These are phyloP conservation scores for Cyberlindnera subsufficiens DNA, from an alignment of 805 yeast species.

Conservation along the genomic window DNA sequence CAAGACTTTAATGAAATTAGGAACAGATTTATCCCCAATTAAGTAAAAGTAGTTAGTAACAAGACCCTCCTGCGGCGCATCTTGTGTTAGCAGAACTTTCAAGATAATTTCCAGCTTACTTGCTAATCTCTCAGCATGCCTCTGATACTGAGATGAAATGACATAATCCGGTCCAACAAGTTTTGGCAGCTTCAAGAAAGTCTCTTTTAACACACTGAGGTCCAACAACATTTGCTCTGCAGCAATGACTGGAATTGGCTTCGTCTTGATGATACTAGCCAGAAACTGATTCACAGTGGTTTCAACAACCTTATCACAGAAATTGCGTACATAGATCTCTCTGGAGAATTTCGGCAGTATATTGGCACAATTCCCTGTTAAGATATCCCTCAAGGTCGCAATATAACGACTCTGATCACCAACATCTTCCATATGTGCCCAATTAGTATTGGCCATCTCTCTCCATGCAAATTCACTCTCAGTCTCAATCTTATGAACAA, in stretches of 20 bases:
- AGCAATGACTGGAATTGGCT: conserved; percentile 61
- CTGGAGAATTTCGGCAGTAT: conserved; percentile 57
- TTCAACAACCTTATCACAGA: conserved; percentile 75
- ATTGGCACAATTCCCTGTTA: conserved; percentile 39
- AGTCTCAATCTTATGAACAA: conserved; percentile 51
- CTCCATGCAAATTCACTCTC: conserved; percentile 75
- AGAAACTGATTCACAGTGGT: conserved; percentile 49
- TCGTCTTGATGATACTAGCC: conserved; percentile 50
- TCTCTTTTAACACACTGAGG: conserved; percentile 53
- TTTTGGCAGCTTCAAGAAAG: conserved; percentile 30
- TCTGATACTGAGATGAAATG: conserved; percentile 27
- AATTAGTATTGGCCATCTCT: conserved; percentile 71
- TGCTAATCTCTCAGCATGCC: conserved; percentile 37
- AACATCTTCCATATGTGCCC: conserved; percentile 60
- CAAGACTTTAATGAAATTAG: conserved; percentile 61
- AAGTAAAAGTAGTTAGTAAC: conserved; percentile 60
- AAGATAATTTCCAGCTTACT: conserved; percentile 55
- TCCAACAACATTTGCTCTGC: conserved; percentile 83
- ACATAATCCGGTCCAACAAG: conserved; percentile 10
- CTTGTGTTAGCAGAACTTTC: conserved; percentile 58
- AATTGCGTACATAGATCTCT: conserved; percentile 63
- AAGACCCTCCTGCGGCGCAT: conserved; percentile 59
- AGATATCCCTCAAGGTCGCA: conserved; percentile 43
- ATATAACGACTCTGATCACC: conserved; percentile 71
- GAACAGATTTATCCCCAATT: conserved; percentile 56